phyloP scores from a whole-genome alignment of 257 asterid species.

The Solanum clarkiae region DNA sequence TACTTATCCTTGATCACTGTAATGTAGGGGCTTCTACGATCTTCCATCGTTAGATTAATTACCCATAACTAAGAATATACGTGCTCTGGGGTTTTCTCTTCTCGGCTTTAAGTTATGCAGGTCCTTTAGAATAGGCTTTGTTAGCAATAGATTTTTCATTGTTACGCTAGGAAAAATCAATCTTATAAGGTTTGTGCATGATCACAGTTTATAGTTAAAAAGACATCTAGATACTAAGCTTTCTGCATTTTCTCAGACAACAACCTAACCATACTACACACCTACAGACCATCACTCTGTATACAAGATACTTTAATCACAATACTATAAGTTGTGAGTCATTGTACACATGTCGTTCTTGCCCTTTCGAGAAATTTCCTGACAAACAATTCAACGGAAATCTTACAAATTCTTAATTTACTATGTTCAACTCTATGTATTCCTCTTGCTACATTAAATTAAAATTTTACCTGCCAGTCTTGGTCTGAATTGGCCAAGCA shows the following conservation, averaged over 20 bases:
- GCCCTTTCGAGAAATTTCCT: not conserved
- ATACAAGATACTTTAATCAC: not conserved
- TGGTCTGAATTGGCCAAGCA: conserved; percentile 75
- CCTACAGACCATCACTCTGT: not conserved
- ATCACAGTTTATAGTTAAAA: not conserved
- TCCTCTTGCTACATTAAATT: not conserved
- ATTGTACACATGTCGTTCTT: not conserved
- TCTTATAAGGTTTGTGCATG: not conserved
- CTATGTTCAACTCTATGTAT: not conserved
- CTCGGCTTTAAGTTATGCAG: not conserved
- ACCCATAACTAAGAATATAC: not conserved
- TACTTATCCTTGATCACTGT: not conserved
- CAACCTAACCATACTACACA: not conserved
- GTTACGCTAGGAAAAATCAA: not conserved
- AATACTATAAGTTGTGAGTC: not conserved
- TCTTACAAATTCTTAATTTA: not conserved
- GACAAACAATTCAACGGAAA: not conserved
- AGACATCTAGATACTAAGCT: not conserved
- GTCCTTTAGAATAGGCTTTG: not conserved
- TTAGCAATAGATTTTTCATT: not conserved
- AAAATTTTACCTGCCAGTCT: conserved; percentile 48
- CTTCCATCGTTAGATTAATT: not conserved
- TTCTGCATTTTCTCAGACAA: not conserved
- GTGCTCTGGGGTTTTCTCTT: not conserved
- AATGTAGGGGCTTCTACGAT: not conserved